Conservation (phyloP, 495 filamentous ascomycete species). For the Podospora conica region DNA sequence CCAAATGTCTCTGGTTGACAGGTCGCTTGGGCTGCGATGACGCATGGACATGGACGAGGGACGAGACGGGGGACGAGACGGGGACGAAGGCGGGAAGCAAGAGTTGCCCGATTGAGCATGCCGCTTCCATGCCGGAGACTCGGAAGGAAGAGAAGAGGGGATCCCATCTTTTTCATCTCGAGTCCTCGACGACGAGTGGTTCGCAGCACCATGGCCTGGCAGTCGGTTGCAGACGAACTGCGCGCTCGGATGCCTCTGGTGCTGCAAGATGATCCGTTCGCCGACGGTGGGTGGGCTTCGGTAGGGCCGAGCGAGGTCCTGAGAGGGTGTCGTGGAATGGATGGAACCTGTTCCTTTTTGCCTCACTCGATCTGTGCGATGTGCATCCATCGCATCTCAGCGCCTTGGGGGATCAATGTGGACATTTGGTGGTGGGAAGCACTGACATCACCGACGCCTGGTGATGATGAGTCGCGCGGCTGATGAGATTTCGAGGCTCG, state of each 20-base stretch:
- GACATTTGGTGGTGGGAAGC: not conserved
- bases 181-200: not conserved
- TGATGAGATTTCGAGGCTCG: constrained; percentile 5
- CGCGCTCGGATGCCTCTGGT: constrained; percentile 2
- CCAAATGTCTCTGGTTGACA: not conserved
- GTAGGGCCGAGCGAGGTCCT: not conserved
- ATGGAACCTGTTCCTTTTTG: not conserved
- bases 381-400: not conserved
- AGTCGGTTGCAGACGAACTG: not conserved
- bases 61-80: too few species aligned
- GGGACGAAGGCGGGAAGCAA: not conserved
- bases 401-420: not conserved
- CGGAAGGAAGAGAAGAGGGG: not conserved
- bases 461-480: not conserved
- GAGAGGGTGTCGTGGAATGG: not conserved
- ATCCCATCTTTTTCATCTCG: not conserved
- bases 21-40: not conserved
- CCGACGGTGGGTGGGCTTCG: not conserved
- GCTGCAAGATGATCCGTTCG: constrained; percentile 9
- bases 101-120: not conserved
- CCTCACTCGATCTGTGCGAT: not conserved
- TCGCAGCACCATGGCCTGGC: not conserved
- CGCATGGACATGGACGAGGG: too few species aligned
- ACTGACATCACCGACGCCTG: not conserved
- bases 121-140: not conserved